A percentile compares a stretch with the other conserved stretches of the same genome.
Conservation (phyloP, 352 stramenopile species). For the Pythium folliculosum region DNA sequence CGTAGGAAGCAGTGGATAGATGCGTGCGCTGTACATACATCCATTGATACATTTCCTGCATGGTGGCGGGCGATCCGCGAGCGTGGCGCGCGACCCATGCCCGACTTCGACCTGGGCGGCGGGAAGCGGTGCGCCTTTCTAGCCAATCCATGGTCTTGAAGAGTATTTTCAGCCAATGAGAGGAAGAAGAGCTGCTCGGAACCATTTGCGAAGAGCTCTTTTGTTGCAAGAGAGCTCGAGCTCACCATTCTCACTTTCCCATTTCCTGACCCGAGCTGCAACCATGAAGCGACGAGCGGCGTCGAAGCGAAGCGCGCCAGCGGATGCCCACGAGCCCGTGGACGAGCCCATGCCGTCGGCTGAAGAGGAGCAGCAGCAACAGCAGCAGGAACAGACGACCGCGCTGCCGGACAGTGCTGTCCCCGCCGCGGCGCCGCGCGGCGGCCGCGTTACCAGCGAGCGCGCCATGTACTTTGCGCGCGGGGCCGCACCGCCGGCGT, state of each 20-base stretch:
- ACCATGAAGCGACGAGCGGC: conserved; percentile 20
- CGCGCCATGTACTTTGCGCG: conserved; percentile 39
- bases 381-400: not conserved
- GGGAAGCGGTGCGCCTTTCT: conserved; percentile 12
- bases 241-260: not conserved
- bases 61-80: no score
- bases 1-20: not conserved
- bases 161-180: conserved; percentile 22
- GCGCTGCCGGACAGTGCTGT: not conserved
- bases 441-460: conserved; percentile 29
- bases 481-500: conserved; percentile 27
- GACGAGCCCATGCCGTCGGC: conserved; percentile 7
- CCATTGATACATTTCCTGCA: not conserved
- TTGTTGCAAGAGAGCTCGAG: no score
- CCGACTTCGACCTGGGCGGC: conserved; percentile 18
- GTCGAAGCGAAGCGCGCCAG: conserved; percentile 2
- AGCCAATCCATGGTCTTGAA: conserved; percentile 15
- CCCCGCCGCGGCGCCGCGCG: conserved; percentile 14
- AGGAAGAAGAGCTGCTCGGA: not conserved
- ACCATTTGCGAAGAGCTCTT: conserved; percentile 1
- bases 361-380: not conserved
- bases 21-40: no score
- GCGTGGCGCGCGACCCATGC: conserved; percentile 1
- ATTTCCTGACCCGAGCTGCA: not conserved
- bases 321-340: conserved; percentile 2